Conservation (phyloP, 768 basidiomycete genomes). For the Imleria badia region DNA sequence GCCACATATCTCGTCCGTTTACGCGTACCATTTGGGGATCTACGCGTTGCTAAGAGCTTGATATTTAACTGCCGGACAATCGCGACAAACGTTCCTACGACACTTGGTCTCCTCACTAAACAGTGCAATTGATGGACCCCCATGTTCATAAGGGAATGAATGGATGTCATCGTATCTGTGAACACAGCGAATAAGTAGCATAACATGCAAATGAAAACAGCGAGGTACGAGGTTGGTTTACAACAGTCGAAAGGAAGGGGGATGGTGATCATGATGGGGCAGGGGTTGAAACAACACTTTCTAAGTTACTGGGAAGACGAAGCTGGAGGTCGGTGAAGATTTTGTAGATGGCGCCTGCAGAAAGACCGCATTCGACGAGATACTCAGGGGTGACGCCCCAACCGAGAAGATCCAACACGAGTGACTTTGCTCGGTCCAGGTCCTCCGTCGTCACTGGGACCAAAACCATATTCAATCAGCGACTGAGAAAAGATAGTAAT, state of each 20-base stretch:
- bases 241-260: not conserved
- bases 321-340: constrained; percentile 45
- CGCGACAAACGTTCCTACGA: not conserved
- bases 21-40: not conserved
- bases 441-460: constrained; percentile 42
- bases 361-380: constrained; percentile 45
- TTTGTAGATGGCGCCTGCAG: constrained; percentile 36
- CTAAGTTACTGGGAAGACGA: constrained; percentile 31
- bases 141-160: not conserved
- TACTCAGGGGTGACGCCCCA: constrained; percentile 54
- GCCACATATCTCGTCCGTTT: not conserved
- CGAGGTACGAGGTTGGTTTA: not conserved
- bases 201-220: not conserved
- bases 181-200: not conserved
- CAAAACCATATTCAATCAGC: not conserved
- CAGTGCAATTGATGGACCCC: not conserved
- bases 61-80: too few species aligned
- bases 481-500: not conserved
- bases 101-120: not conserved
- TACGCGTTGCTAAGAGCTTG: too few species aligned
- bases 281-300: not conserved
- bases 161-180: not conserved
- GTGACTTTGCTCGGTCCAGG: constrained; percentile 42
- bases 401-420: constrained; percentile 56
- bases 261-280: not conserved